Percentiles rank a stretch among this genome's conserved stretches.
These are phyloP conservation scores for Pseudogymnoascus sp. DNA, from an alignment of 2,329 filamentous ascomycete species.

Conservation along the genomic window DNA sequence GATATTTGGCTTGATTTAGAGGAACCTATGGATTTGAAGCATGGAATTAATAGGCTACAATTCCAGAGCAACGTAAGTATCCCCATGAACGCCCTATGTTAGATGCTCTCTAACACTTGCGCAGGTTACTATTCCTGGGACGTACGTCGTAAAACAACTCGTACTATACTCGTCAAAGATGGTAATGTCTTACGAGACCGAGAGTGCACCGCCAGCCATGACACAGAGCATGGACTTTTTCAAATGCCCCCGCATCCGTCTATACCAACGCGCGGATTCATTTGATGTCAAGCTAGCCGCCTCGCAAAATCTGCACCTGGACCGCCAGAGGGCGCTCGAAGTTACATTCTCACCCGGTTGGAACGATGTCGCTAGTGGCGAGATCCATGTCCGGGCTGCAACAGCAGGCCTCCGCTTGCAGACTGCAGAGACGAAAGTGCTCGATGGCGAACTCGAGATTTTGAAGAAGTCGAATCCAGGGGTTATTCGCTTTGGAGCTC, in stretches of 20 bases:
- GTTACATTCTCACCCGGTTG: conserved; percentile 64
- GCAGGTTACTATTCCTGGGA: conserved; percentile 59
- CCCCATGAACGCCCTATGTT: neutral
- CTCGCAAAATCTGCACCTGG: conserved; percentile 66
- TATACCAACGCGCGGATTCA: conserved; percentile 62
- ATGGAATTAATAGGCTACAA: conserved; percentile 37
- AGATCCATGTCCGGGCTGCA: conserved; percentile 53
- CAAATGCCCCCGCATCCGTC: conserved; percentile 52
- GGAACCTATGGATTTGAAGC: conserved; percentile 35
- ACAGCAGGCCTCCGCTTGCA: conserved; percentile 58
- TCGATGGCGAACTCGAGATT: conserved; percentile 35
- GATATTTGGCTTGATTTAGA: conserved; percentile 56
- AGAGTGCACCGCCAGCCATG: conserved; percentile 29
- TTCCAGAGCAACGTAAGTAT: conserved; percentile 38
- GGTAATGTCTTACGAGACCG: conserved; percentile 55
- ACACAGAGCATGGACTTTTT: conserved; percentile 35
- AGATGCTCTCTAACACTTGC: conserved; percentile 15
- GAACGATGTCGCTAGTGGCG: conserved; percentile 56
- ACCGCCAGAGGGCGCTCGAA: conserved; percentile 69
- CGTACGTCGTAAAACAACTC: conserved; percentile 67
- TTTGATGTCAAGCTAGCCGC: conserved; percentile 61
- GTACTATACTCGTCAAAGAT: conserved; percentile 57
- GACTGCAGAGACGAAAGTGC: conserved; percentile 48
- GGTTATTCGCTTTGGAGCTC: conserved; percentile 40
- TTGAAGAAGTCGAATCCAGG: conserved; percentile 46